These are phyloP conservation scores for Phytophthora meadii DNA, from an alignment of 352 stramenopile species.

Conservation along the genomic window DNA sequence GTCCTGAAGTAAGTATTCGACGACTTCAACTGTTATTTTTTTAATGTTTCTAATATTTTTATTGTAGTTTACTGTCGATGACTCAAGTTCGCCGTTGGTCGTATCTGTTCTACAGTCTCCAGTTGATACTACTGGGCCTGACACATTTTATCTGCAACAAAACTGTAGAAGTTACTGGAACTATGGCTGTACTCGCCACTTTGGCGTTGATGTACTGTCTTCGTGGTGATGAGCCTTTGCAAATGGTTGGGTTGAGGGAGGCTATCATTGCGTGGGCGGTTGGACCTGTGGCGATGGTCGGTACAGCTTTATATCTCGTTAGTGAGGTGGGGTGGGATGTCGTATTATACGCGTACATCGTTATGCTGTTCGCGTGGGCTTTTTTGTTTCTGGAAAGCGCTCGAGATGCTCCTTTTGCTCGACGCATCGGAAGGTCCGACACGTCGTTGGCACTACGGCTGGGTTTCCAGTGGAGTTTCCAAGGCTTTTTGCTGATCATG, in stretches of 20 bases:
- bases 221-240: slow-evolving; percentile 36
- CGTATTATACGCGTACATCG: slow-evolving; percentile 60
- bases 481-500: slow-evolving; percentile 68
- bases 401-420: slow-evolving; percentile 73
- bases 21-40: background rate
- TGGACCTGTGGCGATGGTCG: slow-evolving; percentile 64
- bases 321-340: slow-evolving; percentile 49
- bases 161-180: slow-evolving; percentile 33
- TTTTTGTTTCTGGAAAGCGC: slow-evolving; percentile 76
- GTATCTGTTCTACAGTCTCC: slow-evolving; percentile 56
- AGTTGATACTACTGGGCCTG: slow-evolving; percentile 45
- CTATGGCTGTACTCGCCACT: slow-evolving; percentile 42
- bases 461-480: slow-evolving; percentile 68
- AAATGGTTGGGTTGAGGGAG: slow-evolving; percentile 61
- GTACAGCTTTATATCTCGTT: slow-evolving; percentile 63
- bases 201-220: slow-evolving; percentile 67
- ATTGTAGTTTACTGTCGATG: slow-evolving; percentile 64
- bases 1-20: slow-evolving; percentile 65
- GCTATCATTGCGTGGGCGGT: slow-evolving; percentile 50
- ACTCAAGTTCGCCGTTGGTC: slow-evolving; percentile 81
- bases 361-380: slow-evolving; percentile 65
- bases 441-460: slow-evolving; percentile 65
- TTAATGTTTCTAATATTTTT: slow-evolving; percentile 13
- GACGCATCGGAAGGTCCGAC: slow-evolving; percentile 50
- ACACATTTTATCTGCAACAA: slow-evolving; percentile 56